Percentiles rank a stretch among this genome's conserved stretches.
Conservation (phyloP, 1,284 basidiomycete species). For the Naganishia albida region DNA sequence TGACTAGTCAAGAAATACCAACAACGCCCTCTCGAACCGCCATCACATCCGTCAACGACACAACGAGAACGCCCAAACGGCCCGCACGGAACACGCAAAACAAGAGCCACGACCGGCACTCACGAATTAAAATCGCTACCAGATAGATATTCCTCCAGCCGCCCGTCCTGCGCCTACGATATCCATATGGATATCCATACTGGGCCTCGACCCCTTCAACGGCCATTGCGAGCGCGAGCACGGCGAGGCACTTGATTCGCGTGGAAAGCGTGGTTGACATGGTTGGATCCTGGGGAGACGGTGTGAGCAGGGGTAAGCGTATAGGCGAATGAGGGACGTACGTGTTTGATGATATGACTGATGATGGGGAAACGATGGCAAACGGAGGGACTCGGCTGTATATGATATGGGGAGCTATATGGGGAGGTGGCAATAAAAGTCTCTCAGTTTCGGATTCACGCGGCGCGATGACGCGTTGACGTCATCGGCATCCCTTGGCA, state of each 20-base stretch:
- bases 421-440: too few relatives aligned
- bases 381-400: not conserved
- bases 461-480: too few relatives aligned
- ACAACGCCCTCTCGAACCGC: not conserved
- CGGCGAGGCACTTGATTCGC: not conserved
- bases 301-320: not conserved
- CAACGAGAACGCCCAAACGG: not conserved
- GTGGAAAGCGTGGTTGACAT: conserved; percentile 1
- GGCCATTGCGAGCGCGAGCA: not conserved
- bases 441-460: not conserved
- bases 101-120: not conserved
- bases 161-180: not conserved
- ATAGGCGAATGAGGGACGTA: not conserved
- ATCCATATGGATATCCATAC: conserved; percentile 20
- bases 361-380: not conserved
- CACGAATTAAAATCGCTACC: conserved; percentile 23
- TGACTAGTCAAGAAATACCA: too few relatives aligned
- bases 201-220: conserved; percentile 5
- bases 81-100: not conserved
- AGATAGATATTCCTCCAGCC: conserved; percentile 19
- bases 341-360: not conserved
- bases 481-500: too few relatives aligned
- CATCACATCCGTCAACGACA: not conserved
- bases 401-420: too few relatives aligned
- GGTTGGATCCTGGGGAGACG: too few relatives aligned